Evolutionary conservation across 78 protist species (phyloP).

Genomic region (Dictyostelium capitatum): DNA sequence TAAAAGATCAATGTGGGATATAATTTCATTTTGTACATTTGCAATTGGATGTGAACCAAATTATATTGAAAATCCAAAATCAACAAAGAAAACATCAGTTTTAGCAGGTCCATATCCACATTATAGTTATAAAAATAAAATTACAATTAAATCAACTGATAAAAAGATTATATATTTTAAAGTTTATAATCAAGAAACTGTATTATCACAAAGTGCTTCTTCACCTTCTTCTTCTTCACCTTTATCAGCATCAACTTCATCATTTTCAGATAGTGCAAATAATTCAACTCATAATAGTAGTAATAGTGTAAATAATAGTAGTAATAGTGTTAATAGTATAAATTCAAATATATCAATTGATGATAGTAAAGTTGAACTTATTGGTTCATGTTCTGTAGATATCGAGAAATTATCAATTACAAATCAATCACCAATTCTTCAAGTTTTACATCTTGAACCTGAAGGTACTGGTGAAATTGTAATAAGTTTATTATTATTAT

Average conservation of each 20-base stretch:
- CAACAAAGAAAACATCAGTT: not conserved
- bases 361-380: not conserved
- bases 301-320: not conserved
- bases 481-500: conserved; percentile 17
- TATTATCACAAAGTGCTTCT: not conserved
- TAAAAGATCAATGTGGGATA: conserved; percentile 59
- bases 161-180: conserved; percentile 24
- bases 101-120: conserved; percentile 55
- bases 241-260: not conserved
- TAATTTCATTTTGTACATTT: conserved; percentile 35
- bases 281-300: not conserved
- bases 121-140: conserved; percentile 9
- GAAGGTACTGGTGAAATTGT: conserved; percentile 57
- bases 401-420: not conserved
- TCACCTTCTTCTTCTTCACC: not conserved
- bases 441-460: conserved; percentile 37
- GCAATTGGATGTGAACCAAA: conserved; percentile 45
- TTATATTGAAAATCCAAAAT: not conserved
- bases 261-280: not conserved
- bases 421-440: conserved; percentile 27
- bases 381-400: conserved; percentile 15
- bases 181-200: not conserved
- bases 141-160: conserved; percentile 13
- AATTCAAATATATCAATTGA: not conserved
- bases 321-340: not conserved